These are phyloP conservation scores for Galerina sulciceps DNA, from an alignment of 768 basidiomycete genomes.

Conservation along the genomic window DNA sequence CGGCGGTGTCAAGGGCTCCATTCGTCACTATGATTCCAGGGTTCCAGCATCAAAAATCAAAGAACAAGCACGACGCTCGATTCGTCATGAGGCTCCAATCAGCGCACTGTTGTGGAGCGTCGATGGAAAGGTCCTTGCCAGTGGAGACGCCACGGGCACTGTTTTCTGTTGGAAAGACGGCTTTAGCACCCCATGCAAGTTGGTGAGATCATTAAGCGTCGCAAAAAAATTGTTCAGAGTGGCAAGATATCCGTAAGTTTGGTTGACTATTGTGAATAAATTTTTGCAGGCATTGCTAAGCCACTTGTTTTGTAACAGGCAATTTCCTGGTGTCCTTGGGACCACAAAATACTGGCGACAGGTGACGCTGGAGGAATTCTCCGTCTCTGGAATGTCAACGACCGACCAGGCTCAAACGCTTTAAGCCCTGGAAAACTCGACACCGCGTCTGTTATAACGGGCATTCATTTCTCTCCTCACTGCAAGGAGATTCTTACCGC, in stretches of 20 bases:
- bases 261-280: background rate
- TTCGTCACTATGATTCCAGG: slow-evolving; percentile 76
- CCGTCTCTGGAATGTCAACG: slow-evolving; percentile 51
- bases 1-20: slow-evolving; percentile 71
- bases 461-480: slow-evolving; percentile 76
- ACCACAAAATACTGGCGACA: slow-evolving; percentile 72
- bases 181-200: slow-evolving; percentile 54
- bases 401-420: slow-evolving; percentile 35
- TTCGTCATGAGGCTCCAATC: slow-evolving; percentile 70
- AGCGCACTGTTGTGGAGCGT: slow-evolving; percentile 69
- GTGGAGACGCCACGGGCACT: slow-evolving; percentile 75
- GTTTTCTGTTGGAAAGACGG: slow-evolving; percentile 81
- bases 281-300: background rate
- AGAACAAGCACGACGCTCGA: slow-evolving; percentile 69
- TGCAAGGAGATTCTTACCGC: slow-evolving; percentile 87
- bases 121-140: slow-evolving; percentile 71
- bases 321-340: slow-evolving; percentile 88
- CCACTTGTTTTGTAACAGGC: slow-evolving; percentile 47
- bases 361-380: slow-evolving; percentile 57
- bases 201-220: slow-evolving; percentile 57
- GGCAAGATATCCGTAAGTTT: slow-evolving; percentile 56
- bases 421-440: slow-evolving; percentile 48
- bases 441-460: slow-evolving; percentile 64
- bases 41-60: slow-evolving; percentile 50
- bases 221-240: slow-evolving; percentile 73